Percentiles rank a stretch among this genome's conserved stretches.
phyloP scores from a whole-genome alignment of 2,329 filamentous ascomycete genomes.

The Cladophialophora chaetospira region DNA sequence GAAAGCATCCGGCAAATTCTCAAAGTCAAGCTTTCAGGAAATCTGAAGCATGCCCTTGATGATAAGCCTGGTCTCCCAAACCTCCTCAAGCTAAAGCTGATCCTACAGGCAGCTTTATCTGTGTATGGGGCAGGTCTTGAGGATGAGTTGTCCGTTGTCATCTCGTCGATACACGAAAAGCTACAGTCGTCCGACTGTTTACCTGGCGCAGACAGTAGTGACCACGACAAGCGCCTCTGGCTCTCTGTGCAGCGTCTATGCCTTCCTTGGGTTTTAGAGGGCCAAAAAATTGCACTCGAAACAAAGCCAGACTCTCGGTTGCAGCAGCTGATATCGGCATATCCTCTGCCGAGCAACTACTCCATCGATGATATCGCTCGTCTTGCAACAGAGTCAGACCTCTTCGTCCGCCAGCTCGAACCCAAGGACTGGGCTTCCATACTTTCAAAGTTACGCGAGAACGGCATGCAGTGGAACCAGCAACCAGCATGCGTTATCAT shows the following conservation, averaged over 20 bases:
- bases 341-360: no score
- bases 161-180: background rate
- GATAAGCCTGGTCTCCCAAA: no score
- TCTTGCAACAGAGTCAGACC: slow-evolving; percentile 15
- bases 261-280: background rate
- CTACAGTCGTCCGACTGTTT: background rate
- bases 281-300: background rate
- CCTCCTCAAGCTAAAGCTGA: no score
- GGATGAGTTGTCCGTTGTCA: background rate
- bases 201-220: background rate
- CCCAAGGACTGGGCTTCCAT: background rate
- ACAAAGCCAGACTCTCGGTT: no score
- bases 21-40: no score
- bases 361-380: slow-evolving; percentile 5
- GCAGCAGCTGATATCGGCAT: no score
- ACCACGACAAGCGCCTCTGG: background rate
- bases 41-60: no score
- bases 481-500: slow-evolving; percentile 7
- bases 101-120: no score
- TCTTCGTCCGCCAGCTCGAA: slow-evolving; percentile 4
- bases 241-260: slow-evolving; percentile 8
- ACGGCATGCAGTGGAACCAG: background rate
- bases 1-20: no score
- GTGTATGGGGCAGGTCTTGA: background rate
- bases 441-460: slow-evolving; percentile 5